phyloP scores from a whole-genome alignment of 495 filamentous ascomycete species.

The Penicillium macrosclerotiorum region DNA sequence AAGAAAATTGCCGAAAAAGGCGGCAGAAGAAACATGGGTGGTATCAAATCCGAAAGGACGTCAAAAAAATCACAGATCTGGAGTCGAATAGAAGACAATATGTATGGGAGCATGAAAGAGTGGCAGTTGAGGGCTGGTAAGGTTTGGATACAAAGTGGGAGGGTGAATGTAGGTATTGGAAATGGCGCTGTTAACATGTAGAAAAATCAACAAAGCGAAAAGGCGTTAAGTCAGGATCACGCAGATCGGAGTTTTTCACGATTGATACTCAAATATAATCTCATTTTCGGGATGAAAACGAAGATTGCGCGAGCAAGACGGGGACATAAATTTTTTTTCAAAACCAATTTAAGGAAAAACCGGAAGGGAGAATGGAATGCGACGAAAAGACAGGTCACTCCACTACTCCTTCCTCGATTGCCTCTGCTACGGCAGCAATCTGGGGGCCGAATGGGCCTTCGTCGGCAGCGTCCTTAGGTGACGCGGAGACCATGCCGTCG shows the following conservation, averaged over 20 bases:
- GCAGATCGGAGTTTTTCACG: background rate
- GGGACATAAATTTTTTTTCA: conserved; percentile 9
- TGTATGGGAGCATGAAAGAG: conserved; percentile 18
- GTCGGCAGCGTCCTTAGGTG: conserved; percentile 29
- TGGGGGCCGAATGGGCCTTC: conserved; percentile 40
- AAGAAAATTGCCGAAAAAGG: conserved; percentile 9
- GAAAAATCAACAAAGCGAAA: conserved; percentile 1
- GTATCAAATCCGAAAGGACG: conserved; percentile 34
- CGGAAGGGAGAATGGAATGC: conserved; percentile 8
- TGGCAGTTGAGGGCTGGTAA: background rate
- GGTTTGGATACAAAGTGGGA: background rate
- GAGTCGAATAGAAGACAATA: conserved; percentile 13
- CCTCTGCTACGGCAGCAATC: conserved; percentile 20
- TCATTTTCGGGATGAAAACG: background rate
- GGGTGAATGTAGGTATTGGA: background rate
- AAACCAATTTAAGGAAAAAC: conserved; percentile 13
- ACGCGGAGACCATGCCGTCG: conserved; percentile 39
- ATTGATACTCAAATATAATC: background rate
- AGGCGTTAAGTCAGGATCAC: conserved; percentile 2
- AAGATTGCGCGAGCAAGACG: conserved; percentile 2
- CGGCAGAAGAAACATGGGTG: conserved; percentile 16
- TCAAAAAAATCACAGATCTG: conserved; percentile 22
- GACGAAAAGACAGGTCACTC: conserved; percentile 6
- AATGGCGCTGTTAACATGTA: conserved; percentile 8
- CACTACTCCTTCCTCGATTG: conserved; percentile 6